A percentile compares a stretch with the other conserved stretches of the same genome.
Evolutionary conservation across 2,329 filamentous ascomycete genomes (phyloP).

Genomic region (Aspergillus chevalieri): DNA sequence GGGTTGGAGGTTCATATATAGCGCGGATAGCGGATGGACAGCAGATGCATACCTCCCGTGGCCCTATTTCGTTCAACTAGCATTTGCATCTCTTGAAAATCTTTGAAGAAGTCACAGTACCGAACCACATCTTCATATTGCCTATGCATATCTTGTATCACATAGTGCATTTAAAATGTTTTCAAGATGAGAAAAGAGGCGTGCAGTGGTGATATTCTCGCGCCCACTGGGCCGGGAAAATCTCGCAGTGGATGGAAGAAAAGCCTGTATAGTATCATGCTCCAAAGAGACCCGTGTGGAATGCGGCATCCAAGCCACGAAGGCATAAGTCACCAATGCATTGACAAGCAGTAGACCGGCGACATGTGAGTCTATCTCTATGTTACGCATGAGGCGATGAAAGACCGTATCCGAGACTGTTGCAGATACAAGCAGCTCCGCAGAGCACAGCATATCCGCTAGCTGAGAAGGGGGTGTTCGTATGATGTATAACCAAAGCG

Average conservation of each 20-base stretch:
- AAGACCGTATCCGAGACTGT: too few species aligned
- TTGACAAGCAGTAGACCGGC: too few species aligned
- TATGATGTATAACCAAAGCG: too few species aligned
- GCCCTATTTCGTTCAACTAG: not conserved
- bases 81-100: not conserved
- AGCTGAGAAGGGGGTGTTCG: too few species aligned
- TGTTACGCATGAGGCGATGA: too few species aligned
- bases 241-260: slow-evolving; percentile 10
- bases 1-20: slow-evolving; percentile 6
- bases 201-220: slow-evolving; percentile 22
- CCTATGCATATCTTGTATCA: slow-evolving; percentile 24
- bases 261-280: slow-evolving; percentile 29
- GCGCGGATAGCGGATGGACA: slow-evolving; percentile 5
- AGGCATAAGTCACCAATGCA: too few species aligned
- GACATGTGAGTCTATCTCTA: too few species aligned
- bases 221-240: slow-evolving; percentile 10
- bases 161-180: slow-evolving; percentile 17
- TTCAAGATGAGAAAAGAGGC: slow-evolving; percentile 20
- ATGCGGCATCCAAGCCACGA: too few species aligned
- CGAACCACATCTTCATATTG: slow-evolving; percentile 31
- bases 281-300: slow-evolving; percentile 17
- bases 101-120: slow-evolving; percentile 9
- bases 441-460: too few species aligned
- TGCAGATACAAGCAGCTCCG: too few species aligned
- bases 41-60: slow-evolving; percentile 7